Evolutionary conservation across 345 rosid genomes (phyloP).

Genomic region (Boechera retrofracta): DNA sequence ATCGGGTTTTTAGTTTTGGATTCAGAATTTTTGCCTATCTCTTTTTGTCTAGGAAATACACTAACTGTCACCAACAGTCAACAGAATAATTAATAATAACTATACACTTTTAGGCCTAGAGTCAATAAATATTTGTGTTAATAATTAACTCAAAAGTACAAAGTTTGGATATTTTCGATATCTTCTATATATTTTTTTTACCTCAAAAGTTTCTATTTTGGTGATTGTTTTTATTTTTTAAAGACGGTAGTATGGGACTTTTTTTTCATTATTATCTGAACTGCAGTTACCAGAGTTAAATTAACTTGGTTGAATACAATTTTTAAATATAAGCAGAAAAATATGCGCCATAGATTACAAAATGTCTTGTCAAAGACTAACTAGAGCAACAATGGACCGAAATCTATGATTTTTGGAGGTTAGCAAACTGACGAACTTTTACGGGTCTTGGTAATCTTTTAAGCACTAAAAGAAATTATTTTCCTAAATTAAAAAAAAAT

Average conservation of each 20-base stretch:
- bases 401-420: not conserved
- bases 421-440: not conserved
- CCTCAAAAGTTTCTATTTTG: not conserved
- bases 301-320: not conserved
- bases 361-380: not conserved
- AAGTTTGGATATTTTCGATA: not conserved
- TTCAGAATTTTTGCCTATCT: too few species aligned
- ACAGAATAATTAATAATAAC: not conserved
- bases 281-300: not conserved
- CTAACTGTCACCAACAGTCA: not conserved
- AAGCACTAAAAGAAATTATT: not conserved
- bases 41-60: not conserved
- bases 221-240: not conserved
- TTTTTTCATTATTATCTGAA: not conserved
- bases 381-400: not conserved
- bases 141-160: not conserved
- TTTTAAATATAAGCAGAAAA: not conserved
- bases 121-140: not conserved
- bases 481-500: not conserved
- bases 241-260: not conserved
- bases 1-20: too few species aligned
- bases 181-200: not conserved
- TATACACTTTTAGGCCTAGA: not conserved
- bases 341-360: not conserved
- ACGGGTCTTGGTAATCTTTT: not conserved